These are phyloP conservation scores for Bipolaris oryzae DNA, from an alignment of 2,329 filamentous ascomycete genomes.

Conservation along the genomic window DNA sequence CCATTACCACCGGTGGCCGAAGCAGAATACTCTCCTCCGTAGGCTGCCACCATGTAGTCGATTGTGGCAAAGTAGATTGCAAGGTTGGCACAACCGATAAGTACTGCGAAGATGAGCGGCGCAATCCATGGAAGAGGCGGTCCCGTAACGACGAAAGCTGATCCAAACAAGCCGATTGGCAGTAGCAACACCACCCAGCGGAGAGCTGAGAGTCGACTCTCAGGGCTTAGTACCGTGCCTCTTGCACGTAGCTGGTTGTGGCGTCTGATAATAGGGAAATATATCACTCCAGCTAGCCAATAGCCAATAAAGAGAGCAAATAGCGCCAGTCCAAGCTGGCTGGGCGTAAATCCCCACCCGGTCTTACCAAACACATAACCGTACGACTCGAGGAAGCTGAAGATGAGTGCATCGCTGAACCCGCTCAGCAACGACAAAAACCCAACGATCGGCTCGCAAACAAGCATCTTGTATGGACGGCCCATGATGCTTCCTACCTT, in stretches of 20 bases:
- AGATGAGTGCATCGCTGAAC: slow-evolving; percentile 77
- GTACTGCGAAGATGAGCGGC: slow-evolving; percentile 53
- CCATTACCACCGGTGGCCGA: slow-evolving; percentile 80
- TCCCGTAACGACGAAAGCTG: slow-evolving; percentile 63
- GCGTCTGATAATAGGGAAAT: slow-evolving; percentile 57
- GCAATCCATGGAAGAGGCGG: slow-evolving; percentile 70
- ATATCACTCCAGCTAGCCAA: slow-evolving; percentile 64
- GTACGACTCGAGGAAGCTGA: slow-evolving; percentile 78
- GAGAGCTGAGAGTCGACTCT: slow-evolving; percentile 69
- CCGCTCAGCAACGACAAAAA: slow-evolving; percentile 73
- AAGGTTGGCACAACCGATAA: slow-evolving; percentile 72
- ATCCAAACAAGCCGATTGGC: slow-evolving; percentile 71
- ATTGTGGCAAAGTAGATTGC: slow-evolving; percentile 77
- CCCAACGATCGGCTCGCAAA: slow-evolving; percentile 75
- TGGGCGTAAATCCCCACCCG: slow-evolving; percentile 64
- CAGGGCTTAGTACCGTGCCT: slow-evolving; percentile 61
- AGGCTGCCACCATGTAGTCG: slow-evolving; percentile 77
- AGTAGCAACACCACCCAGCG: slow-evolving; percentile 66
- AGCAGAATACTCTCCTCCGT: slow-evolving; percentile 71
- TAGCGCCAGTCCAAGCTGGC: slow-evolving; percentile 63
- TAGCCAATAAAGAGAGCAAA: slow-evolving; percentile 69
- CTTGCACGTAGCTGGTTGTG: slow-evolving; percentile 56
- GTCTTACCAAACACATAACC: slow-evolving; percentile 66
- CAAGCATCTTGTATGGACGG: slow-evolving; percentile 74
- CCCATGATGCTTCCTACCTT: slow-evolving; percentile 59